Conservation (phyloP, 1,284 basidiomycete genomes). For the Pseudozyma sp. region DNA sequence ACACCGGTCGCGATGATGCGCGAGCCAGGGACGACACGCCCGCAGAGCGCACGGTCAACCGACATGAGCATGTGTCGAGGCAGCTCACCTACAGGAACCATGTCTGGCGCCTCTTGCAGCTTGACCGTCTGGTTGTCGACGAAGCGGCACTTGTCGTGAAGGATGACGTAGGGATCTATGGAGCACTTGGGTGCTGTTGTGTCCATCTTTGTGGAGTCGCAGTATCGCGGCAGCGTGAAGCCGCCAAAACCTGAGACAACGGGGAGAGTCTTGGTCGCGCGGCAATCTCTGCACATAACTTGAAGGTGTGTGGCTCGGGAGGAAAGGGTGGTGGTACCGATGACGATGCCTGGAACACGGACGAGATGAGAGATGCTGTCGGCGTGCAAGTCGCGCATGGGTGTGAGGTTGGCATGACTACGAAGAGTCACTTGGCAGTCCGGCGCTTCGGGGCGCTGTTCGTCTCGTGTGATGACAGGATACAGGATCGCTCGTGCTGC, state of each 20-base stretch:
- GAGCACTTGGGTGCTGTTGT: slow-evolving; percentile 85
- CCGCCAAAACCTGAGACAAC: slow-evolving; percentile 88
- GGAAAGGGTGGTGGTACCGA: slow-evolving; percentile 92
- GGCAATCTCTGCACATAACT: slow-evolving; percentile 91
- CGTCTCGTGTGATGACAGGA: slow-evolving; percentile 56
- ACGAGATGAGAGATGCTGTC: slow-evolving; percentile 95
- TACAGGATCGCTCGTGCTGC: slow-evolving; percentile 65
- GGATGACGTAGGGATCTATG: slow-evolving; percentile 93
- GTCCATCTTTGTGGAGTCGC: slow-evolving; percentile 61
- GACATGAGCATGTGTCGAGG: slow-evolving; percentile 95
- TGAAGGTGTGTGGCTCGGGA: slow-evolving; percentile 91
- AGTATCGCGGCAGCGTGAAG: slow-evolving; percentile 70
- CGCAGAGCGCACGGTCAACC: slow-evolving; percentile 74
- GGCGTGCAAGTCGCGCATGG: slow-evolving; percentile 85
- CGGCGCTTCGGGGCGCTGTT: slow-evolving; percentile 71
- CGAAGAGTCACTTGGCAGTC: slow-evolving; percentile 89
- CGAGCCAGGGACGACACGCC: slow-evolving; percentile 82
- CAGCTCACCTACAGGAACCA: slow-evolving; percentile 98
- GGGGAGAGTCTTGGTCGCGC: slow-evolving; percentile 76
- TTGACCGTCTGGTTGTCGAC: slow-evolving; percentile 97
- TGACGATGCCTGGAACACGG: slow-evolving; percentile 96
- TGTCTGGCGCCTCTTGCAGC: slow-evolving; percentile 97
- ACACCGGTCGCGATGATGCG: slow-evolving; percentile 94
- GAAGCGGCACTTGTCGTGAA: slow-evolving; percentile 94
- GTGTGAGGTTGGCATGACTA: slow-evolving; percentile 85